These are phyloP conservation scores for Rhodamnia argentea DNA, from an alignment of 345 rosid species.

Conservation along the genomic window DNA sequence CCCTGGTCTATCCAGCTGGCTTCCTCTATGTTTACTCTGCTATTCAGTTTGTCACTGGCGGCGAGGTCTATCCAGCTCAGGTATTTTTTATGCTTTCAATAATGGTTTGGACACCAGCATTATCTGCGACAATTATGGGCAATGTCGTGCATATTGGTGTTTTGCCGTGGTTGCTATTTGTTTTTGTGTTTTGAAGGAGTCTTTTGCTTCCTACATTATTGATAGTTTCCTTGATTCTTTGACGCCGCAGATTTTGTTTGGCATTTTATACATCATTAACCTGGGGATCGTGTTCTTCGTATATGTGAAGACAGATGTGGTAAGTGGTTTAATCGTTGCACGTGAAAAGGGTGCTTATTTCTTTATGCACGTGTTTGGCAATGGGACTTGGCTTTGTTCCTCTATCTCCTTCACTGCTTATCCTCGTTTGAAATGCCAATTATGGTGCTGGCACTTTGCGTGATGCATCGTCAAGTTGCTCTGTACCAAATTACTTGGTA, in stretches of 20 bases:
- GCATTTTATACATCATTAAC: conserved; percentile 60
- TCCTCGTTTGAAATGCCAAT: background rate
- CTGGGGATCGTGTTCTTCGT: conserved; percentile 60
- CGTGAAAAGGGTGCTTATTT: background rate
- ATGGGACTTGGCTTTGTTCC: background rate
- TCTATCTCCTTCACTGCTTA: background rate
- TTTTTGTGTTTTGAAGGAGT: background rate
- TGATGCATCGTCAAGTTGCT: background rate
- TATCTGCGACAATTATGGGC: background rate
- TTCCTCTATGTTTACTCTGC: conserved; percentile 87
- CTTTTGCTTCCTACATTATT: background rate
- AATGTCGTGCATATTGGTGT: background rate
- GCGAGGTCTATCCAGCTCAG: conserved; percentile 70
- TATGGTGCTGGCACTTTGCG: background rate
- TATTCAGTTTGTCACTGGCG: conserved; percentile 61
- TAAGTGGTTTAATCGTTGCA: conserved; percentile 10
- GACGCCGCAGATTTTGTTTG: conserved; percentile 69
- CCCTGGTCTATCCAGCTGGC: conserved; percentile 92
- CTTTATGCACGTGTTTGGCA: accelerated
- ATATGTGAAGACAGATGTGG: conserved; percentile 74
- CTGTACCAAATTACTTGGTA: background rate
- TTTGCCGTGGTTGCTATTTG: background rate
- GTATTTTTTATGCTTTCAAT: conserved; percentile 10
- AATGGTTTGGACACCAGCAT: too few relatives aligned
- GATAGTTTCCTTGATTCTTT: background rate